Base-by-base conservation (phyloP, 352 stramenopile species). In the Phytophthora tubulina region DNA sequence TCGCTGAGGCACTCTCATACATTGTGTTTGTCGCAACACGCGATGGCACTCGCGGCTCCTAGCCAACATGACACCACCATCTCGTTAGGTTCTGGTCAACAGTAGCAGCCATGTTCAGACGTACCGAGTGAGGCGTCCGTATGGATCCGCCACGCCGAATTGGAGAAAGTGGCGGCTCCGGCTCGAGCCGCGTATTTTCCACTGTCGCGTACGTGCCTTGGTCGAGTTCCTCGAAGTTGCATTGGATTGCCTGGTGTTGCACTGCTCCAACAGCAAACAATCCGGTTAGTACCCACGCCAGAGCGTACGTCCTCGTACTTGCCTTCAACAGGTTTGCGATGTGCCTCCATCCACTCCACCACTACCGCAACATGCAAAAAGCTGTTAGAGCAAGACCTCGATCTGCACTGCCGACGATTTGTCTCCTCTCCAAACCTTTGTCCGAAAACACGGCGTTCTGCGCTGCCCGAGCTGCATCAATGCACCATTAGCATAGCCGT, bases 401-500 rank as follows among this genome's bases (percentile, higher is more conserved):
- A 14, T 53, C 53, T 30, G 27, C 49, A 42, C 56, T 15, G 11
- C 31, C 9, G 8, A 59, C 13, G 27, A 17, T 6, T 1, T n/a
- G 6, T 4, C 35, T 39, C 35, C 11, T 35, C 45, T 45, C 21
- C 44, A 33, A 61, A 84, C 76, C 65, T 78, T 77, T 74, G 51
- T 73, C 31, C 15, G 76, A 78, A 32, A 84, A 81, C 14, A 68
- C 51, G 11, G 72, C 53, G 30, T 31, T 78, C 44, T 81, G 59
- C 9, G 62, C 52, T 44, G 35, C 52, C 27, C 70, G 73, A 51
- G 72, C 76, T 84, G 45, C 31, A 50, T n/a, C 4, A 55, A 49
- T 38, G 31, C 8, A 33, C n/a, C 8, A 10, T 66, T 21, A 71
- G 39, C 21, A 55, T n/a, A 10, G 4, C 61, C 13, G 33, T 38